Conservation (phyloP, 306 rosid genomes). For the Argentina anserina region DNA sequence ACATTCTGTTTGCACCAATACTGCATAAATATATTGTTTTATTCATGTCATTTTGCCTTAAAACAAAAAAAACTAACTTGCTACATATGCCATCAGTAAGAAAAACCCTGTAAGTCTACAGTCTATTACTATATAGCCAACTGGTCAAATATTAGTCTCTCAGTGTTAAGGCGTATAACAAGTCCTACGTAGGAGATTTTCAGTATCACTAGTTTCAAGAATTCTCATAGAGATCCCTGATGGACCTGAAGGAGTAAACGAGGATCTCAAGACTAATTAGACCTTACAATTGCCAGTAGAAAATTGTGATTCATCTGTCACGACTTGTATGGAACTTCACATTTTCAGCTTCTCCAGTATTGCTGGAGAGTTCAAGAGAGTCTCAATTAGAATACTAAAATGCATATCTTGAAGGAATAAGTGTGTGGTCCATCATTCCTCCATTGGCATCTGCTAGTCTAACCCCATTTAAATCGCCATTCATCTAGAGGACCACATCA, state of each 20-base stretch:
- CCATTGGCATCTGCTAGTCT: not conserved
- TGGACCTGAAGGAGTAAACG: not conserved
- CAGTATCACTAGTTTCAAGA: not conserved
- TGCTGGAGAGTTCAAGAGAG: not conserved
- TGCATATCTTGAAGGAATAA: not conserved
- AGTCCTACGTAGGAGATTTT: not conserved
- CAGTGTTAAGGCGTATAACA: not conserved
- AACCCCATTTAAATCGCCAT: not conserved
- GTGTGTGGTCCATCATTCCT: not conserved
- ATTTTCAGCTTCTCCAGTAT: not conserved
- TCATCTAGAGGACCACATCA: constrained; percentile 2
- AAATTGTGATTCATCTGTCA: not conserved
- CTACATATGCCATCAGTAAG: not conserved
- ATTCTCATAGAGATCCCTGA: not conserved
- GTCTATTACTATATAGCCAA: not conserved
- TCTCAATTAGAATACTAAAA: not conserved
- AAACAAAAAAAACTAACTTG: not conserved
- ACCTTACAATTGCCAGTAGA: not conserved
- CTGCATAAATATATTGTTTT: not conserved
- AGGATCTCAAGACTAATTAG: constrained; percentile 5
- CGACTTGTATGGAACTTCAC: not conserved
- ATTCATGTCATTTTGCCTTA: not conserved
- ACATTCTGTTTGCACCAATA: not conserved
- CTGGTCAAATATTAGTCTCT: not conserved
- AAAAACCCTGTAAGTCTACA: not conserved